phyloP scores from a whole-genome alignment of 345 rosid genomes.

The Dipteronia dyeriana region DNA sequence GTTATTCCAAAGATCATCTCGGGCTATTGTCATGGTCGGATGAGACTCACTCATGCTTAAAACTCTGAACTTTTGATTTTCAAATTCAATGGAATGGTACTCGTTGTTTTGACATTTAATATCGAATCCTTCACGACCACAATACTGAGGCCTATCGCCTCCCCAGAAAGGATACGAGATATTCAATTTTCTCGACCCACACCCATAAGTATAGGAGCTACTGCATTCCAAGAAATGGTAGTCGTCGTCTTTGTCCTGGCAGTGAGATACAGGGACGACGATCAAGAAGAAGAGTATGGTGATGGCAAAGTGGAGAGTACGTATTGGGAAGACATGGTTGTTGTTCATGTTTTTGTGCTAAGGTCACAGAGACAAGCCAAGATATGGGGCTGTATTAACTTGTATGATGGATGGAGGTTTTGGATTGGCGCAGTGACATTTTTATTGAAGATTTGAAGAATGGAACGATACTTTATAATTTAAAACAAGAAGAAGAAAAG shows the following conservation, averaged over 20 bases:
- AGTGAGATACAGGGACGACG: background rate
- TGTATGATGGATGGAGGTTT: too few relatives aligned
- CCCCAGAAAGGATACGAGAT: constrained; percentile 58
- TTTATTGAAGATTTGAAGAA: too few relatives aligned
- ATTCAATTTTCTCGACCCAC: background rate
- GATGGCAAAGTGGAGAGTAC: background rate
- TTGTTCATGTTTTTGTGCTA: background rate
- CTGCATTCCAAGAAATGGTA: background rate
- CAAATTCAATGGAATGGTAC: background rate
- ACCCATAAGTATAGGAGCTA: background rate
- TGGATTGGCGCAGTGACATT: too few relatives aligned
- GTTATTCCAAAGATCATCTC: constrained; percentile 5
- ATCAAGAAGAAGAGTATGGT: background rate
- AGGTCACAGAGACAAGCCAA: too few relatives aligned
- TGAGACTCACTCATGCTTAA: background rate
- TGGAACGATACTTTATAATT: background rate
- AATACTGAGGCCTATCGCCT: constrained; percentile 16
- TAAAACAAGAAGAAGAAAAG: background rate
- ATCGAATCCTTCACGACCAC: constrained; percentile 39
- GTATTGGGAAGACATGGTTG: background rate
- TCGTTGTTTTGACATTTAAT: constrained; percentile 30
- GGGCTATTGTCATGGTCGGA: constrained; percentile 24
- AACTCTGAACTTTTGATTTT: background rate
- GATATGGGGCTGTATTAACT: too few relatives aligned
- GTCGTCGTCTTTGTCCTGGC: background rate